These are phyloP conservation scores for barley (Hordeum vulgare) DNA, from an alignment of 176 grass and related monocot species.

Conservation along the genomic window DNA sequence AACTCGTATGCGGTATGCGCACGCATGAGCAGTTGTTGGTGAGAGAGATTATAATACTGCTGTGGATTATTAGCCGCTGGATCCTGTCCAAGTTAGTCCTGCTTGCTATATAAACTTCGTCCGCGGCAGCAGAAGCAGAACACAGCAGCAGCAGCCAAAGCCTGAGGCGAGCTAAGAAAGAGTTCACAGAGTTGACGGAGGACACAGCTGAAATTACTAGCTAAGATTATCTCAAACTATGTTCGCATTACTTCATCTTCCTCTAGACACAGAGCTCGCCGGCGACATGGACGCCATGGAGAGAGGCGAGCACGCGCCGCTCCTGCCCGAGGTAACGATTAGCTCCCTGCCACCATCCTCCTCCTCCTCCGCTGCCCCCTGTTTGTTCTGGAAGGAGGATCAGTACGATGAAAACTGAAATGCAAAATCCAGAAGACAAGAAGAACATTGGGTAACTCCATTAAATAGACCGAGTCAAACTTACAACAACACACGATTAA, in stretches of 20 bases:
- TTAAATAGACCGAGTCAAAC: not conserved
- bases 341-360: not conserved
- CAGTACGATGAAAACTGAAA: not conserved
- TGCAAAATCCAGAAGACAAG: not conserved
- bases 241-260: not conserved
- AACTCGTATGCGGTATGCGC: no score
- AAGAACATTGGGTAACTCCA: not conserved
- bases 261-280: not conserved
- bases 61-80: not conserved
- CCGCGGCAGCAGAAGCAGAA: not conserved
- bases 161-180: not conserved
- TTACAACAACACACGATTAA: no score
- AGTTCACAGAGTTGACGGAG: no score
- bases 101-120: constrained; percentile 17
- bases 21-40: no score
- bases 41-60: not conserved
- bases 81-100: not conserved
- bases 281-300: constrained; percentile 34
- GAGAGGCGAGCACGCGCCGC: constrained; percentile 7
- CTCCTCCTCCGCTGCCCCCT: not conserved
- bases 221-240: not conserved
- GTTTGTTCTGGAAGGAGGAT: no score
- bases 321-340: constrained; percentile 30
- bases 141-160: not conserved
- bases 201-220: no score